Base-by-base conservation (phyloP, 805 yeast genomes). In the Teunomyces panamensis region DNA sequence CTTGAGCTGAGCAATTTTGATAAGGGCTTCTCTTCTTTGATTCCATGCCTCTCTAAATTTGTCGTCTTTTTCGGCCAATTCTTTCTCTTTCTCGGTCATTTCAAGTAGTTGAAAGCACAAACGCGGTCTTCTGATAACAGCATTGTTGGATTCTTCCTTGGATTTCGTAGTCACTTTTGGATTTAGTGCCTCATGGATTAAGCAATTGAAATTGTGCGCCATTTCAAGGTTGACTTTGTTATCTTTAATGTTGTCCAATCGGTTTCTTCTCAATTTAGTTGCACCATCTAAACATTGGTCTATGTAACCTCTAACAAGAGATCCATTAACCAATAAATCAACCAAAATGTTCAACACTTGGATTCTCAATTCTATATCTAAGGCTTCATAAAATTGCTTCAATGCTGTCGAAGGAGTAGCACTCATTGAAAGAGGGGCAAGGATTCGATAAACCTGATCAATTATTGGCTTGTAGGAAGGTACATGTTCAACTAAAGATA, bases 271-370 rank as follows among this genome's bases (percentile, higher is more conserved):
- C 27, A 85, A 60, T 24, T 69, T 68, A 0, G 87, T 74, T 1
- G 85, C 73, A 29, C 79, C 80, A 20, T 85, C 94, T 64, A 85
- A 72, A 50, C 87, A 80, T 49, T 75, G 72, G 47, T 89, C 96
- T 50, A 89, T 78, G 56, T 80, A 76, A 4, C 69, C 67, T 56
- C 96, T 75, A 26, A 89, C 80, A 1, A 75, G 58, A 2, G 76
- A 66, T 4, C 91, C 81, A 39, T 78, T 79, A 24, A 80, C 74
- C 17, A 88, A 66, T 9, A 91, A 63, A 27, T 84, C 81, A 52
- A 84, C 80, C 28, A 94, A 62, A 14, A 89, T 79, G 49, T 79
- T 77, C 42, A 94, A 65, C 1, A 80, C 68, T 43, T 74, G 71
- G 20, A 88, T 63, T 57, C 87, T 81, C 47, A 80, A 74, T 24